A percentile compares a stretch with the other conserved stretches of the same genome.
phyloP scores from a whole-genome alignment of 192 early-diverging fungal species.

The Coemansia sp. region DNA sequence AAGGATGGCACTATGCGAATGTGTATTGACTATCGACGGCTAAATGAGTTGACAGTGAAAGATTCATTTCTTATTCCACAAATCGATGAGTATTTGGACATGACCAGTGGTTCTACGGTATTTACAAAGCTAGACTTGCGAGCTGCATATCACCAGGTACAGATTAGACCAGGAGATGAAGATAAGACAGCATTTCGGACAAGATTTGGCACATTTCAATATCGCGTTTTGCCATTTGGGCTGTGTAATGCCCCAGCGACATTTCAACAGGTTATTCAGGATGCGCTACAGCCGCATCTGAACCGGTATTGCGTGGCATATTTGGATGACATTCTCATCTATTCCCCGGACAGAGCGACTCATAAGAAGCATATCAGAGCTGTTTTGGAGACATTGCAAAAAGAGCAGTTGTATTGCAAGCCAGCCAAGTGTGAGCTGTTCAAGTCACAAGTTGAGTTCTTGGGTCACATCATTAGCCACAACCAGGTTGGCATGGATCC shows the following conservation, averaged over 20 bases:
- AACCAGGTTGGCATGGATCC: constrained; percentile 1
- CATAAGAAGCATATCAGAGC: neutral
- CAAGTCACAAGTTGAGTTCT: neutral
- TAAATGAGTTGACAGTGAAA: constrained; percentile 51
- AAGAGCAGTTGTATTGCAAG: neutral
- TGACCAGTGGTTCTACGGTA: no score
- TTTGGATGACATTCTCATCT: constrained; percentile 7
- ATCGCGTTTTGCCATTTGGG: constrained; percentile 57
- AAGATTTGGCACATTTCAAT: constrained; percentile 49
- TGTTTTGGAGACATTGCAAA: neutral
- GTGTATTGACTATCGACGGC: neutral
- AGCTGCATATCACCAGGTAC: constrained; percentile 50
- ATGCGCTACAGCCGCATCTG: constrained; percentile 4
- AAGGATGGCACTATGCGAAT: no score
- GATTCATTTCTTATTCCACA: constrained; percentile 46
- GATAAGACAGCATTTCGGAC: constrained; percentile 55
- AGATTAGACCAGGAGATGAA: constrained; percentile 24
- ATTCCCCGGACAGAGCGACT: neutral
- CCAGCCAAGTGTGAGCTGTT: constrained; percentile 8
- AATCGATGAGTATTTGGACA: constrained; percentile 32
- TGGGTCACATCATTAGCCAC: constrained; percentile 2
- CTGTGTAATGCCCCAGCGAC: constrained; percentile 55
- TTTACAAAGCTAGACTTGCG: no score
- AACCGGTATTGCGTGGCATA: constrained; percentile 28
- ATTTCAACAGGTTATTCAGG: constrained; percentile 56